Percentiles rank a stretch among this genome's conserved stretches.
Conservation (phyloP, 2,329 filamentous ascomycete genomes). For the Dryadomyces sulphureus region DNA sequence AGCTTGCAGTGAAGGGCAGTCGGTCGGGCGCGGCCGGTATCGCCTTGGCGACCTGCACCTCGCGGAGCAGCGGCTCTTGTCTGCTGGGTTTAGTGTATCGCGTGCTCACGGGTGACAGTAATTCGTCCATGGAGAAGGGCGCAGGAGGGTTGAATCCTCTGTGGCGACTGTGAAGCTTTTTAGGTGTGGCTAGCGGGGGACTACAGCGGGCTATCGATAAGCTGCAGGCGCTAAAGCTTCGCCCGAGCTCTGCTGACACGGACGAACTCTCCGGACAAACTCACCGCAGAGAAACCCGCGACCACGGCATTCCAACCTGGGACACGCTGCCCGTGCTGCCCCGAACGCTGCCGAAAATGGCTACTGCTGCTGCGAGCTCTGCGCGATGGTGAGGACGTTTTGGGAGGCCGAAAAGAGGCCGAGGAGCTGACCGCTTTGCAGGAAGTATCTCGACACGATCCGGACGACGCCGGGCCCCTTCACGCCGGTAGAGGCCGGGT, state of each 20-base stretch:
- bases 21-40: neutral
- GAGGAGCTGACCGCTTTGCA: slow-evolving; percentile 19
- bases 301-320: neutral
- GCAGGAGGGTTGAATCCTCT: neutral
- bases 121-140: slow-evolving; percentile 31
- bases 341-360: neutral
- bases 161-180: neutral
- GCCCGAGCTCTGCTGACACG: too few species aligned
- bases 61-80: slow-evolving; percentile 21
- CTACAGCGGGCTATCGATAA: too few species aligned
- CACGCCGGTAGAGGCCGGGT: slow-evolving; percentile 43
- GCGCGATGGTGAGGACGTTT: neutral
- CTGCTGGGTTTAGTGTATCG: slow-evolving; percentile 27
- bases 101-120: slow-evolving; percentile 39
- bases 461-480: slow-evolving; percentile 67
- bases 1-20: slow-evolving; percentile 10
- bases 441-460: slow-evolving; percentile 74
- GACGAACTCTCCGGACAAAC: too few species aligned
- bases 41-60: slow-evolving; percentile 14
- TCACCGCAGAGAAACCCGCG: too few species aligned
- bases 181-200: too few species aligned
- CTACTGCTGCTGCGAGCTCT: neutral
- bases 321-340: neutral
- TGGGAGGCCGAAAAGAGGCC: neutral
- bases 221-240: too few species aligned